Percentiles rank a stretch among this genome's conserved stretches.
Evolutionary conservation across 2,329 filamentous ascomycete genomes (phyloP).

Genomic region (Phialophora tarda): DNA sequence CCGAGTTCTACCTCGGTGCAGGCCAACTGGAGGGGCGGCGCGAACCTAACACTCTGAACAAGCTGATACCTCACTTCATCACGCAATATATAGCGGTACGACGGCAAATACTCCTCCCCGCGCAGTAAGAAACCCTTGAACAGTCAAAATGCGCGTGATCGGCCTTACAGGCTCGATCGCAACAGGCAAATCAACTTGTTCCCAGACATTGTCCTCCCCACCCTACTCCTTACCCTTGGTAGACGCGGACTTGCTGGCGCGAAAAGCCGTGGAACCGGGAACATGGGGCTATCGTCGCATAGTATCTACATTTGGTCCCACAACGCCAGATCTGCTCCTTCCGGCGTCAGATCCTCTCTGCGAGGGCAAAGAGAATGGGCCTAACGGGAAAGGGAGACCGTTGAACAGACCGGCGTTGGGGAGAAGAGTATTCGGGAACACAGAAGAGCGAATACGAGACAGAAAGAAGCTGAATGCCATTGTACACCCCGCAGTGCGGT

Average conservation of each 20-base stretch:
- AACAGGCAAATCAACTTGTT: constrained; percentile 97
- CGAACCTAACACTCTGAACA: neutral
- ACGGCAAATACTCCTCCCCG: neutral
- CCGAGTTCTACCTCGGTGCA: constrained; percentile 15
- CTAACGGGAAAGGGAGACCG: constrained; percentile 65
- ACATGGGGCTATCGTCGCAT: constrained; percentile 83
- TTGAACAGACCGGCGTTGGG: constrained; percentile 88
- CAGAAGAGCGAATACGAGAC: constrained; percentile 71
- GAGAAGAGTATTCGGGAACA: constrained; percentile 81
- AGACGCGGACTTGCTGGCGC: constrained; percentile 90
- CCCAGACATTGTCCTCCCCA: constrained; percentile 74
- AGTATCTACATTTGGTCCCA: constrained; percentile 77
- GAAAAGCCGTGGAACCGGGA: constrained; percentile 92
- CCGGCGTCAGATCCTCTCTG: constrained; percentile 54
- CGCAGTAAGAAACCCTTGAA: neutral
- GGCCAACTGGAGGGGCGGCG: neutral
- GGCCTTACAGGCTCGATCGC: constrained; percentile 97
- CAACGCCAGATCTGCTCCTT: constrained; percentile 83
- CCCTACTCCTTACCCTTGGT: constrained; percentile 89
- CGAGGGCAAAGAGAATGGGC: constrained; percentile 39
- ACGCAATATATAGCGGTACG: neutral
- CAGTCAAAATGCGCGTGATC: constrained; percentile 78
- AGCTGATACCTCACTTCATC: neutral
- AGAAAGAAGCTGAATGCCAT: constrained; percentile 82
- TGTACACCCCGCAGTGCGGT: constrained; percentile 87